Conservation (phyloP, 352 stramenopile genomes). For the Phytophthora pisi region DNA sequence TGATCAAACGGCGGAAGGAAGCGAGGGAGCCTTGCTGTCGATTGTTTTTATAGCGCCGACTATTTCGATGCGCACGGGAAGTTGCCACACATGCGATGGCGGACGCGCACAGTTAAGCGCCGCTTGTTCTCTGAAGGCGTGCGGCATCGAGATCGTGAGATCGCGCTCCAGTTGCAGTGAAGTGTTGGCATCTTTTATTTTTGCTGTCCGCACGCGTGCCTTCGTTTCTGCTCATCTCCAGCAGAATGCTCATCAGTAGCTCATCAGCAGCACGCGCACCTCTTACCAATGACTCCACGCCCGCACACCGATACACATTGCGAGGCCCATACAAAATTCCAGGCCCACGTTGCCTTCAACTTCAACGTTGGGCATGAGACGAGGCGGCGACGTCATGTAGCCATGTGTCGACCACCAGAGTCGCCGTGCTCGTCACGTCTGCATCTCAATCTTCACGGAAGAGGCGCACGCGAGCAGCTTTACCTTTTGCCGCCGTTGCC, state of each 20-base stretch:
- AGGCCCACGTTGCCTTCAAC: background rate
- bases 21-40: background rate
- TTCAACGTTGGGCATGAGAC: slow-evolving; percentile 23
- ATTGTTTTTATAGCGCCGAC: slow-evolving; percentile 1
- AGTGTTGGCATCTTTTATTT: background rate
- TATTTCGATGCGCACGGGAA: slow-evolving; percentile 29
- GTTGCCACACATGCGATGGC: slow-evolving; percentile 7
- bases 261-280: background rate
- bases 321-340: too few species aligned
- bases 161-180: background rate
- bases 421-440: slow-evolving; percentile 11
- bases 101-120: background rate
- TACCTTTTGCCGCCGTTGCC: background rate
- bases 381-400: slow-evolving; percentile 15
- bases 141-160: background rate
- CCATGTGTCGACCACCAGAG: slow-evolving; percentile 25
- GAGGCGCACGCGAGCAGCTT: slow-evolving; percentile 5
- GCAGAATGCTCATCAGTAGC: too few species aligned
- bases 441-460: slow-evolving; percentile 21
- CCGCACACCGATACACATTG: too few species aligned
- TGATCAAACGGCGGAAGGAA: background rate
- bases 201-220: background rate
- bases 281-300: background rate
- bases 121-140: background rate
- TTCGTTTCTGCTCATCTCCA: background rate